These are phyloP conservation scores for Auxenochlorella pyrenoidosa DNA, from an alignment of 139 green algal genomes.

Conservation along the genomic window DNA sequence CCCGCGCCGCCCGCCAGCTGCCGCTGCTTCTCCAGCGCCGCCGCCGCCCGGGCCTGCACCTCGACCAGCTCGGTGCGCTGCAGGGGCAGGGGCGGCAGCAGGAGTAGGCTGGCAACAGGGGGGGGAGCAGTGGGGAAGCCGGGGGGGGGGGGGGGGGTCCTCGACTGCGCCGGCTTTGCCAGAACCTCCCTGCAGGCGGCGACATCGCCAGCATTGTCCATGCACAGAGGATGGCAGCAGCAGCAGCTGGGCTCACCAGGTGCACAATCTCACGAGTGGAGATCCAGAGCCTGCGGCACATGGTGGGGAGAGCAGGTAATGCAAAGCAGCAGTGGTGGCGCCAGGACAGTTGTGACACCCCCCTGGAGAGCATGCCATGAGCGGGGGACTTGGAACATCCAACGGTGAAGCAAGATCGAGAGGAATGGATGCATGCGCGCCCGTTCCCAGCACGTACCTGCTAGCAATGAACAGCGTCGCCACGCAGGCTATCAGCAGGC, in stretches of 20 bases:
- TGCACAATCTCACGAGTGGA: constrained; percentile 40
- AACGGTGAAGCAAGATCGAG: no score
- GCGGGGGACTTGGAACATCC: no score
- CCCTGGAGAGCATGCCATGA: no score
- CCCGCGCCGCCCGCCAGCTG: not conserved
- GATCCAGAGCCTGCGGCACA: constrained; percentile 44
- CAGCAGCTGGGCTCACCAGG: constrained; percentile 11
- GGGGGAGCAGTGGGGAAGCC: not conserved
- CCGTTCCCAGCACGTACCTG: not conserved
- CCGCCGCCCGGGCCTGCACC: constrained; percentile 2
- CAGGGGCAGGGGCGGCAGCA: not conserved
- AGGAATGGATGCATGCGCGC: no score
- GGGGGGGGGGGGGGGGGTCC: no score
- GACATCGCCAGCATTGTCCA: no score
- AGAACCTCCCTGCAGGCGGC: no score
- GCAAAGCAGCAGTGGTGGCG: not conserved
- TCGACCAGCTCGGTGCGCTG: constrained; percentile 17
- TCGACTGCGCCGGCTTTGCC: no score
- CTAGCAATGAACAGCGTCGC: constrained; percentile 7
- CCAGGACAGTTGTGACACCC: not conserved
- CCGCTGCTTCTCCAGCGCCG: not conserved
- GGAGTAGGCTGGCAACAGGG: not conserved
- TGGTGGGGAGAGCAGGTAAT: not conserved
- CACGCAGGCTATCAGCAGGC: constrained; percentile 1
- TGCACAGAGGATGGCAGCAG: not conserved